phyloP scores from a whole-genome alignment of 495 filamentous ascomycete genomes.

The Sporormia fimetaria region DNA sequence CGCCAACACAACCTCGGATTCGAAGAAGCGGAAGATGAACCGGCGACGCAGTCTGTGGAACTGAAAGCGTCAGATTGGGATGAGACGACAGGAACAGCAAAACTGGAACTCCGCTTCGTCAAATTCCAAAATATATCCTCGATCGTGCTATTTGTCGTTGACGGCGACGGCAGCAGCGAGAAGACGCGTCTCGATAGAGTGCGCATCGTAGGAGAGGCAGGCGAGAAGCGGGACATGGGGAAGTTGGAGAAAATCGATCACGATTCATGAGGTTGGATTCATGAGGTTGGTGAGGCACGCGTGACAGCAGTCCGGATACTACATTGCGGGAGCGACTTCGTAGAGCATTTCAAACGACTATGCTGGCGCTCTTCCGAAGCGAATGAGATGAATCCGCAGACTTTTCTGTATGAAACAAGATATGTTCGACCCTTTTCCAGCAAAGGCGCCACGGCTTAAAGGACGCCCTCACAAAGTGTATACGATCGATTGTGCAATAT shows the following conservation, averaged over 20 bases:
- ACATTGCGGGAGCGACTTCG: no score
- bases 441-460: conserved; percentile 29
- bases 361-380: no score
- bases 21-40: conserved; percentile 82
- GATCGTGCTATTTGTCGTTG: conserved; percentile 77
- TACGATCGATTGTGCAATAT: conserved; percentile 43
- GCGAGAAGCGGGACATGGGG: conserved; percentile 83
- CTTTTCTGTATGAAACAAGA: conserved; percentile 1
- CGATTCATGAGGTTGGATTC: conserved; percentile 46
- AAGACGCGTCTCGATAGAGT: conserved; percentile 80
- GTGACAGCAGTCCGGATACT: not conserved
- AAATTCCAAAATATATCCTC: conserved; percentile 91
- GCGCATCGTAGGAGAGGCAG: conserved; percentile 79
- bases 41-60: conserved; percentile 62
- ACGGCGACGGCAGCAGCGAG: conserved; percentile 76
- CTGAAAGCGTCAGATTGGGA: conserved; percentile 77
- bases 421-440: conserved; percentile 24
- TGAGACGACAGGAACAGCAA: conserved; percentile 67
- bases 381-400: not conserved
- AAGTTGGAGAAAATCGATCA: conserved; percentile 94
- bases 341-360: no score
- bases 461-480: conserved; percentile 24
- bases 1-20: conserved; percentile 81
- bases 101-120: conserved; percentile 75
- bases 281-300: not conserved